phyloP scores from a whole-genome alignment of 176 grass and related monocot genomes.

The Cenchrus fungigraminus region DNA sequence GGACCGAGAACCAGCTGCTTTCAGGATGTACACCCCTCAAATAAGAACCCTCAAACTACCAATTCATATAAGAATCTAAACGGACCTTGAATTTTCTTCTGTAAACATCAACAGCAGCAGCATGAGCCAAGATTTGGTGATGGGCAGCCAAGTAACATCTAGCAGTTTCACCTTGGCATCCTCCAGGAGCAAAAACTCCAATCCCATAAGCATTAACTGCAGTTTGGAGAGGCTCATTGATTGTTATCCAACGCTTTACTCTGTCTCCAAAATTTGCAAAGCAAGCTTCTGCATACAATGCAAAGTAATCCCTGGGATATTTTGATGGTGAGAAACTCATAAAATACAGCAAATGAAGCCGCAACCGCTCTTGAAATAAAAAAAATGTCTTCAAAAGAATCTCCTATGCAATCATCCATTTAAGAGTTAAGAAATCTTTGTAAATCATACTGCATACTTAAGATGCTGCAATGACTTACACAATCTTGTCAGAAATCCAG shows the following conservation, averaged over 20 bases:
- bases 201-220: constrained; percentile 84
- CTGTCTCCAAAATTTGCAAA: constrained; percentile 97
- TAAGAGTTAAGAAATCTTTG: constrained; percentile 1
- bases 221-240: constrained; percentile 99
- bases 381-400: constrained; percentile 7
- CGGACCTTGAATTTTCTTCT: constrained; percentile 86
- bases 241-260: constrained; percentile 96
- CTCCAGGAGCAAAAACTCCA: constrained; percentile 90
- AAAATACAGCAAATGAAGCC: constrained; percentile 45
- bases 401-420: not conserved
- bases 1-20: constrained; percentile 3
- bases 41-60: not conserved
- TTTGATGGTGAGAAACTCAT: constrained; percentile 41
- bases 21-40: not conserved
- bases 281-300: constrained; percentile 94
- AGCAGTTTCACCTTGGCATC: constrained; percentile 51
- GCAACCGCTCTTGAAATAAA: constrained; percentile 12
- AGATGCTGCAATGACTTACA: constrained; percentile 67
- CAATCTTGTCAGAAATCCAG: constrained; percentile 91
- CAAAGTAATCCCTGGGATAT: constrained; percentile 87
- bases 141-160: constrained; percentile 78
- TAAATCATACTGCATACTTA: constrained; percentile 20
- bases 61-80: constrained; percentile 27
- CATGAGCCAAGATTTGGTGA: constrained; percentile 94
- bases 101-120: constrained; percentile 83